Evolutionary conservation across 768 basidiomycete species (phyloP).

Genomic region (Trametes cubensis): DNA sequence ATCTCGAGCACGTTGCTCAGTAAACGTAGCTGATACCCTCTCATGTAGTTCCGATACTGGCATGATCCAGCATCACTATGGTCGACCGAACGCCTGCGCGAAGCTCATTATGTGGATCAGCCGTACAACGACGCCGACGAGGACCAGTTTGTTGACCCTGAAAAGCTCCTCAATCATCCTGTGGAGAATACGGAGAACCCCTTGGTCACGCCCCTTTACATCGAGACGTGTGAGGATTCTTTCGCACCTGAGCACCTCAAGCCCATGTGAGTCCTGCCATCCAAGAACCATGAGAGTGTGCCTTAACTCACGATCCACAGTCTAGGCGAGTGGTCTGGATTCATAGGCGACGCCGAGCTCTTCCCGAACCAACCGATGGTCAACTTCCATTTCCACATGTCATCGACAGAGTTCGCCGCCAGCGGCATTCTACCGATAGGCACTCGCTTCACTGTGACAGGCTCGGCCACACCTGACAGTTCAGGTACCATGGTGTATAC

Average conservation of each 20-base stretch:
- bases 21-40: neutral
- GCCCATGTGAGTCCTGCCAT: neutral
- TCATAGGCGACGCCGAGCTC: conserved; percentile 11
- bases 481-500: neutral
- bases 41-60: conserved; percentile 17
- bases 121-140: conserved; percentile 30
- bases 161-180: conserved; percentile 30
- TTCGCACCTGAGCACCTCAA: neutral
- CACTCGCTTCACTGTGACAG: conserved; percentile 25
- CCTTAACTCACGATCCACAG: neutral
- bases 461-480: conserved; percentile 5
- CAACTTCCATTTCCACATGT: conserved; percentile 8
- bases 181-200: conserved; percentile 13
- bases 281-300: neutral
- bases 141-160: conserved; percentile 20
- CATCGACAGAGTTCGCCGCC: conserved; percentile 20
- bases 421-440: conserved; percentile 18
- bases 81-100: conserved; percentile 16
- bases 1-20: neutral
- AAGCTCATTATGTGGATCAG: conserved; percentile 22
- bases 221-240: neutral
- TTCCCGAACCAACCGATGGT: conserved; percentile 22
- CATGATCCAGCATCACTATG: conserved; percentile 15
- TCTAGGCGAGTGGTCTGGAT: conserved; percentile 34
- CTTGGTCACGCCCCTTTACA: neutral